Percentiles rank a stretch among this genome's conserved stretches.
Evolutionary conservation across 495 filamentous ascomycete genomes (phyloP).

Genomic region (Talaromyces borbonicus): DNA sequence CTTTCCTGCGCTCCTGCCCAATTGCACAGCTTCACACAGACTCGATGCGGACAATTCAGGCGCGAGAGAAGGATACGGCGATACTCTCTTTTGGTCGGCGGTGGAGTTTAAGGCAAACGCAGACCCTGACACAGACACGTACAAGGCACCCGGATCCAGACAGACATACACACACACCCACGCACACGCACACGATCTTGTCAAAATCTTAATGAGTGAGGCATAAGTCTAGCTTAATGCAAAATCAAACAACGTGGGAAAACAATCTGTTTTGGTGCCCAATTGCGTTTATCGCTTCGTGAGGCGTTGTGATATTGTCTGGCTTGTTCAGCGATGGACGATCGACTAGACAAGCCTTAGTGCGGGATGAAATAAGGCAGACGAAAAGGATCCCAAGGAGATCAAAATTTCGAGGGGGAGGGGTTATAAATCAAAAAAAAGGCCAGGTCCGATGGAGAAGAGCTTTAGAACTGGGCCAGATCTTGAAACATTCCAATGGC

Average conservation of each 20-base stretch:
- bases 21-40: neutral
- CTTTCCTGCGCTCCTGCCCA: neutral
- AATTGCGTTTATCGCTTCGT: neutral
- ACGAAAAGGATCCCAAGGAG: neutral
- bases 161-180: neutral
- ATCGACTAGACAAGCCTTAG: neutral
- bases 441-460: too few relatives aligned
- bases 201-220: constrained; percentile 3
- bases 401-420: neutral
- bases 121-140: too few relatives aligned
- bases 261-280: constrained; percentile 5
- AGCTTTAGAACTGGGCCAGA: too few relatives aligned
- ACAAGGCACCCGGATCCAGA: too few relatives aligned
- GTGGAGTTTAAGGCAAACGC: constrained; percentile 1
- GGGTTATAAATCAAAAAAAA: neutral
- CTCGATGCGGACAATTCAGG: neutral
- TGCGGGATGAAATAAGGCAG: constrained; percentile 1
- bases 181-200: constrained; percentile 1
- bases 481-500: too few relatives aligned
- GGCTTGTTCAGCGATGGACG: neutral
- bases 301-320: constrained; percentile 2
- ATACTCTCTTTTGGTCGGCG: neutral
- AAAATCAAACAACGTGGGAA: neutral
- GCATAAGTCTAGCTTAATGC: neutral
- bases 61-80: neutral